Conservation (phyloP, 2,329 filamentous ascomycete species). For the Ilyonectria sp. region DNA sequence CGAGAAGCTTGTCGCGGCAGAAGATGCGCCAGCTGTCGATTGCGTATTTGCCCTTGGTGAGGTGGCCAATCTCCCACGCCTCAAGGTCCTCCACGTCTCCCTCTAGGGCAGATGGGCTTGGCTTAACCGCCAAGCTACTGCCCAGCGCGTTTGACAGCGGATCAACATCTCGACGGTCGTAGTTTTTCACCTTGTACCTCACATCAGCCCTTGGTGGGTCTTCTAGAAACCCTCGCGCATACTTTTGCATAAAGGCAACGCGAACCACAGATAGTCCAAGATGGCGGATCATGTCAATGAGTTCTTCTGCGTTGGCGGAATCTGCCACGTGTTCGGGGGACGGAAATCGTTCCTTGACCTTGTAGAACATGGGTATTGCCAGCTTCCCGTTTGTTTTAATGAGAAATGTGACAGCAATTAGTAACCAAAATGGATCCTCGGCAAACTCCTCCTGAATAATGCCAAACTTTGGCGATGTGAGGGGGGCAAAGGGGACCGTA, state of each 20-base stretch:
- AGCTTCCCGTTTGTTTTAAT: constrained; percentile 83
- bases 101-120: constrained; percentile 1
- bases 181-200: constrained; percentile 68
- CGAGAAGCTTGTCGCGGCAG: constrained; percentile 84
- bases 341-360: constrained; percentile 78
- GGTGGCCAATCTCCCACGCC: constrained; percentile 87
- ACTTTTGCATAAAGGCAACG: constrained; percentile 76
- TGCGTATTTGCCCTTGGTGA: constrained; percentile 87
- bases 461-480: constrained; percentile 77
- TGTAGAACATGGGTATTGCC: constrained; percentile 83
- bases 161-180: constrained; percentile 56
- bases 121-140: neutral
- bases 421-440: constrained; percentile 81
- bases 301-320: constrained; percentile 63
- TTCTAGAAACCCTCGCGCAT: constrained; percentile 79
- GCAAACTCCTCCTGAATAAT: constrained; percentile 88
- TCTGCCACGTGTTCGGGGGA: constrained; percentile 74
- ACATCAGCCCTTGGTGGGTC: constrained; percentile 72
- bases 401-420: constrained; percentile 87
- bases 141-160: constrained; percentile 17
- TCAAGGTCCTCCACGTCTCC: constrained; percentile 48
- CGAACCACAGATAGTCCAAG: constrained; percentile 81
- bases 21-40: constrained; percentile 96
- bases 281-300: constrained; percentile 75
- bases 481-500: constrained; percentile 76